Conservation (phyloP, 2,329 filamentous ascomycete genomes). For the Rhynchosporium agropyri region DNA sequence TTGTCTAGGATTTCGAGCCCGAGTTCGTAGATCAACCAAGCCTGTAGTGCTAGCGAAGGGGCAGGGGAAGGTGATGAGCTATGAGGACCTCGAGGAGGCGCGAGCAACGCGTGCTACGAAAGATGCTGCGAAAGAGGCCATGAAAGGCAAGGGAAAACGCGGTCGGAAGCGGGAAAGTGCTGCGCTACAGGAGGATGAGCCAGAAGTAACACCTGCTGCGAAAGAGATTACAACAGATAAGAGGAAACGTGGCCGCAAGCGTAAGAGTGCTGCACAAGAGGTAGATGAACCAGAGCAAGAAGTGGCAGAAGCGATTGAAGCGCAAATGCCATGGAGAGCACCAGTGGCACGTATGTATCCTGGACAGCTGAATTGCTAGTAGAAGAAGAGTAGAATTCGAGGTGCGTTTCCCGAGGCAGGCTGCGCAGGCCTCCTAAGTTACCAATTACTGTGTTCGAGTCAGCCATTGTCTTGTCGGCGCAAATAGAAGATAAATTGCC, state of each 20-base stretch:
- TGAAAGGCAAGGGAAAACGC: constrained; percentile 27
- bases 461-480: too few species aligned
- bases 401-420: too few species aligned
- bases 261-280: constrained; percentile 27
- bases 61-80: constrained; percentile 38
- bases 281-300: constrained; percentile 20
- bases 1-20: neutral
- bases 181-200: constrained; percentile 21
- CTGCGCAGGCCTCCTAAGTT: too few species aligned
- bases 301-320: too few species aligned
- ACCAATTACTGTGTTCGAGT: too few species aligned
- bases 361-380: too few species aligned
- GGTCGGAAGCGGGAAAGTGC: constrained; percentile 26
- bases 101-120: constrained; percentile 23
- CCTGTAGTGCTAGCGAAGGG: constrained; percentile 26
- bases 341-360: too few species aligned
- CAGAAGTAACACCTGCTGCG: constrained; percentile 24
- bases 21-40: constrained; percentile 26
- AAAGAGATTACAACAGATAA: constrained; percentile 24
- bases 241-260: constrained; percentile 23
- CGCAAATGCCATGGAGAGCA: too few species aligned
- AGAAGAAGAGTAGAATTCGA: too few species aligned
- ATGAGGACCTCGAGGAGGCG: constrained; percentile 39
- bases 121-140: constrained; percentile 17
- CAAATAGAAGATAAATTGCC: too few species aligned